Base-by-base conservation (phyloP, 106 monocot species). In the Vanilla planifolia region DNA sequence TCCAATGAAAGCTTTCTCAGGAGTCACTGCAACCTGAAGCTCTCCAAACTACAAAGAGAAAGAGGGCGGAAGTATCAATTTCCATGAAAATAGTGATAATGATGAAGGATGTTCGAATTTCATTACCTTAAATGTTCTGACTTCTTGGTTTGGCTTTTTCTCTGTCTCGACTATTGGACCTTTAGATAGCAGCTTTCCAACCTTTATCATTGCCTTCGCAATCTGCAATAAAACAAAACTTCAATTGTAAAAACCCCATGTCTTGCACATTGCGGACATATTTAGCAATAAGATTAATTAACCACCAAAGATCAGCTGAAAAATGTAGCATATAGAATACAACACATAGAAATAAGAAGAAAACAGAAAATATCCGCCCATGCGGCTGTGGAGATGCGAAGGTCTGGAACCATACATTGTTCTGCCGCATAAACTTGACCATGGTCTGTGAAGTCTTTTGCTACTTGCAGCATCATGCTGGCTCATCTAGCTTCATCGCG, bases 1-100 rank as follows among this genome's bases (percentile, higher is more conserved):
- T 60, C 89, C 89, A 62, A 86, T 86, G 52, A 76, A 61, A 33
- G 94, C 94, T 60, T 86, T 95, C 44, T 71, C 77, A 43, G 70
- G 64, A 48, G 94, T 89, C 73, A 95, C 68, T 57, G 73, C 86
- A 48, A 89, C 70, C 65, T 89, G 89, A 52, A 95, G 55, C 3
- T 83, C 79, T 62, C 89, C 89, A 78, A 89, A 95, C 89, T 89
- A 86, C 59, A 75, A 64, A 44, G 30, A 16, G 37, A n/a, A 33
- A 22, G 45, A 21, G 15, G 10, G 26, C 33, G 16, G 10, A 8
- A 52, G 29, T 15, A 14, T 63, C 52, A 34, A 19, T 20, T 6
- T 33, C 13, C 59, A 19, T 14, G 3, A 17, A 29, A 9, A 35
- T 33, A 45, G 25, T 33, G 15, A 27, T 29, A 57, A 11, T 2